A percentile compares a stretch with the other conserved stretches of the same genome.
phyloP scores from a whole-genome alignment of 2,329 filamentous ascomycete species.

The Phaeophleospora eucalypticola region DNA sequence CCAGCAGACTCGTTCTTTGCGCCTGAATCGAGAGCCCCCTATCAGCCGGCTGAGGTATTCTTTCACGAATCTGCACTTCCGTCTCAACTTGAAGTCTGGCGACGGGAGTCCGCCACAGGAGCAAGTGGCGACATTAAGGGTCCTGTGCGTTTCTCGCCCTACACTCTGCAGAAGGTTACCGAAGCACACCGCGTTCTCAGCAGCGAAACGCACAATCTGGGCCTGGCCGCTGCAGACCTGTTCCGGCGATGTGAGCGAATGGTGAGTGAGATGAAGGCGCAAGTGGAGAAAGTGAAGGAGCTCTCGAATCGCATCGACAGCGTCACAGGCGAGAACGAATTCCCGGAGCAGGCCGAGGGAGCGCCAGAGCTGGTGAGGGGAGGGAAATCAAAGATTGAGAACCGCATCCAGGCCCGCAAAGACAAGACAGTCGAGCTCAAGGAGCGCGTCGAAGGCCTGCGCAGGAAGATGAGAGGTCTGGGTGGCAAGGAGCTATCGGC shows the following conservation, averaged over 20 bases:
- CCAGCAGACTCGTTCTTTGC: constrained; percentile 31
- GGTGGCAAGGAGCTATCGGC: constrained; percentile 57
- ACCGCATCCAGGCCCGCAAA: constrained; percentile 53
- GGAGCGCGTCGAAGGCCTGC: constrained; percentile 58
- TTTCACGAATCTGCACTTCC: constrained; percentile 56
- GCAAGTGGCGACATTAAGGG: constrained; percentile 56
- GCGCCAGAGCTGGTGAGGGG: constrained; percentile 21
- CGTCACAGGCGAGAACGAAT: constrained; percentile 57
- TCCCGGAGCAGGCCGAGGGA: constrained; percentile 40
- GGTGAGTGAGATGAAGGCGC: constrained; percentile 62
- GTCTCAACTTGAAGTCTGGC: constrained; percentile 34
- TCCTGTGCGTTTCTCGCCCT: constrained; percentile 65
- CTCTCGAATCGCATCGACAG: constrained; percentile 63
- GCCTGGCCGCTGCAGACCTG: constrained; percentile 66
- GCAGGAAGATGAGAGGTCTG: constrained; percentile 46
- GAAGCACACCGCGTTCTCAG: constrained; percentile 68
- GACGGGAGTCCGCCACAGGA: constrained; percentile 15
- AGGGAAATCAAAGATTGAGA: constrained; percentile 50
- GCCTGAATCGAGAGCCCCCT: constrained; percentile 58
- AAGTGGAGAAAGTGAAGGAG: constrained; percentile 63
- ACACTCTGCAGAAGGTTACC: constrained; percentile 67
- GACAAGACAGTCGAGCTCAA: constrained; percentile 55
- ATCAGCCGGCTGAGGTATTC: constrained; percentile 52
- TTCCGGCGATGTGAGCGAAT: constrained; percentile 68
- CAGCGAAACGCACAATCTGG: constrained; percentile 64